Evolutionary conservation across 139 green algal genomes (phyloP), one percentile per base, ranked within the genome.

Genomic region (Volvox reticuliferus): DNA sequence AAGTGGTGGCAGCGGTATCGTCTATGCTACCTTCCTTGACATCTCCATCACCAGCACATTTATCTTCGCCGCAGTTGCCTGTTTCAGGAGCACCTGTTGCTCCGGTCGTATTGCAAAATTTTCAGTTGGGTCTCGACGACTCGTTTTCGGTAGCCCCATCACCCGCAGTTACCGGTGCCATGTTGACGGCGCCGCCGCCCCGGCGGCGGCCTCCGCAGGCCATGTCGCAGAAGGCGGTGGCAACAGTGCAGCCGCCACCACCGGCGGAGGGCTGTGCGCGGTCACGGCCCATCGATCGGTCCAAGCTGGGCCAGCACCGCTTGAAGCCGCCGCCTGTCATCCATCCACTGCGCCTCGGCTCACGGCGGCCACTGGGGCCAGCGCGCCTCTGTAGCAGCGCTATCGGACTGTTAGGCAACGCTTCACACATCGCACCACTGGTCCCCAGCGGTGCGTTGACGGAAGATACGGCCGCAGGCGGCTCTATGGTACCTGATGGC

Each of bases 251-350:
- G 20, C 19, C 37, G 33, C 0, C 63, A 0, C 6, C 16, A 19
- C 14, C 18, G 68, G 68, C 37, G 35, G 44, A 19, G 26, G 67
- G 89, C 24, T 89, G 82, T 82, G 44, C 86, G 0, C 71, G 86
- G n/a, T 35, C 71, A 1, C 30, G 55, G 6, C 50, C 86, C 44
- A 76, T 90, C 19, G 73, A 90, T 75, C 9, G 18, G 13, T 76
- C 71, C 19, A 71, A 80, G 26, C 73, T 90, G 0, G 86, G 86
- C 24, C 20, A 63, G 30, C 86, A 90, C 86, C n/a, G 50, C 16
- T 32, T 35, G 71, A 90, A 90, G 71, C 86, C 86, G 20, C n/a
- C 86, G 19, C 86, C 86, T 0, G 20, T 83, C 69, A 28, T 83
- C 0, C 50, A 76, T 28, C 71, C 86, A 22, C 44, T 84, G 12